phyloP scores from a whole-genome alignment of 2,329 filamentous ascomycete species.

The Elsinoe necatrix region DNA sequence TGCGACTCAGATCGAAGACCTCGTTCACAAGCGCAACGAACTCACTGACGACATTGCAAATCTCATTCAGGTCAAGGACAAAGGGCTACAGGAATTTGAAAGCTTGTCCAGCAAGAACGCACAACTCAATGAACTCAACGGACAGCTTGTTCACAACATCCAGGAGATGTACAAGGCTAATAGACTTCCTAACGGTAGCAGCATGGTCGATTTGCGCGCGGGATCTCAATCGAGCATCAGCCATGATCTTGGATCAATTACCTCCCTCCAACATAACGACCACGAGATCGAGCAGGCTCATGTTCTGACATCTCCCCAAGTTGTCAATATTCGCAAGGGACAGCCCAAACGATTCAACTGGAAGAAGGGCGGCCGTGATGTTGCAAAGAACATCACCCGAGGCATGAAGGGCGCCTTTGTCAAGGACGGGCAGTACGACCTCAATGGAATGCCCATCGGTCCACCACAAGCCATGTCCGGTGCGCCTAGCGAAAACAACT shows the following conservation, averaged over 20 bases:
- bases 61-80: constrained; percentile 77
- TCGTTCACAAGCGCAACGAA: constrained; percentile 79
- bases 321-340: constrained; percentile 89
- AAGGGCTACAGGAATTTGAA: constrained; percentile 91
- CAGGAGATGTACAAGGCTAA: constrained; percentile 86
- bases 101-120: constrained; percentile 89
- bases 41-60: constrained; percentile 77
- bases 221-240: not conserved
- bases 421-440: constrained; percentile 25
- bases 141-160: constrained; percentile 87
- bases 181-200: constrained; percentile 39
- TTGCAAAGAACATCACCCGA: constrained; percentile 90
- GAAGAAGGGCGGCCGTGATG: constrained; percentile 92
- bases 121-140: constrained; percentile 90
- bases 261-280: constrained; percentile 29
- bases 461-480: constrained; percentile 25
- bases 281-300: constrained; percentile 58
- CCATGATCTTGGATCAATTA: constrained; percentile 15
- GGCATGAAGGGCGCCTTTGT: constrained; percentile 87
- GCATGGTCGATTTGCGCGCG: constrained; percentile 25
- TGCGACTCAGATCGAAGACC: constrained; percentile 66
- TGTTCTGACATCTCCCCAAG: constrained; percentile 67
- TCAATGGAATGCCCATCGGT: constrained; percentile 26
- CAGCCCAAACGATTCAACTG: constrained; percentile 97
- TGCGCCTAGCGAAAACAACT: constrained; percentile 16